Base-by-base conservation (phyloP, 176 grass and related monocot genomes). In the Tuctoria greenei region DNA sequence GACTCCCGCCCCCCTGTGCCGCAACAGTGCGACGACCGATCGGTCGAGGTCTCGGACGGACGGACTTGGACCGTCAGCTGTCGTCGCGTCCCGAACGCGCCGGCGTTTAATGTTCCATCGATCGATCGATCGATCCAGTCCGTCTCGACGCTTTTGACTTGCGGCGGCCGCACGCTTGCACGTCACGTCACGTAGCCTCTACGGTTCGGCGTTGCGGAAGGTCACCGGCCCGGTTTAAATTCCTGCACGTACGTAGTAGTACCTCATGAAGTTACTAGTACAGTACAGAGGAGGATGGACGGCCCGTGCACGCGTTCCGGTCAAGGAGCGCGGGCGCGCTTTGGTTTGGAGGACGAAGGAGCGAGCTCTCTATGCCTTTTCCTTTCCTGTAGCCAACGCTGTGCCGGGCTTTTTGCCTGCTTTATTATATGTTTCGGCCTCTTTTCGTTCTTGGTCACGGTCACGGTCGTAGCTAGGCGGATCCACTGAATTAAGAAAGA, bases 401-500 rank as follows among this genome's bases (percentile, higher is more conserved):
- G 50, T 31, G 56, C 1, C 73, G 10, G 9, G 55, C 31, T 31
- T 31, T 31, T 31, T 3, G 31, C 31, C 31, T 3, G 8, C 9
- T 27, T 0, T 23, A 23, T 47, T 27, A 0, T 23, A 23, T 47
- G 21, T 76, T 20, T 20, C 47, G 16, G 5, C 15, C 15, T 49
- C 46, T 51, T 51, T 20, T 20, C 6, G 47, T 51, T 20, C 67
- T 31, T 3, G 31, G 31, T 31, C 31, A 7, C 26, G 66, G 72
- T 81, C 84, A 37, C 57, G 35, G 63, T 51, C 85, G 62, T 50
- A 79, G 34, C 14, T 13, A 65, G 16, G 11, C 51, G 28, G 60
- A 87, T 72, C 73, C 50, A 61, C 49, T 61, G 71, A 65, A 78
- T 73, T 67, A 37, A 67, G 50, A 68, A 83, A 45, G 52, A 44